These are phyloP conservation scores for Ophiostoma tasmaniense DNA, from an alignment of 2,329 filamentous ascomycete genomes.

Conservation along the genomic window DNA sequence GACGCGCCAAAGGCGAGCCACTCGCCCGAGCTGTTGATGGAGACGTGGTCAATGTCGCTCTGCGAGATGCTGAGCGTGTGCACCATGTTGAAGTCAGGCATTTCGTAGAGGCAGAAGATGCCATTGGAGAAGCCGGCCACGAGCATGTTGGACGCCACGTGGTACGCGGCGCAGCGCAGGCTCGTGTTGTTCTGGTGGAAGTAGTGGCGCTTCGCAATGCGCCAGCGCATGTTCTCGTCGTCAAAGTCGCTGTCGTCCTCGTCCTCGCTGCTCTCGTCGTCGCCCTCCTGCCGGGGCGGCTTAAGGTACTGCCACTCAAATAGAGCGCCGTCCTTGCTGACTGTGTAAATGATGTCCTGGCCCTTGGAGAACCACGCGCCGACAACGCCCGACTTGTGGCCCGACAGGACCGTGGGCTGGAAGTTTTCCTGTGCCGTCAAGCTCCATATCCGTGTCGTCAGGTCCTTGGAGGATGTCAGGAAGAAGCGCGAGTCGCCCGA, in stretches of 20 bases:
- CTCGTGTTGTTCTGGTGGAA: slow-evolving; percentile 87
- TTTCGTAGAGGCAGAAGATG: slow-evolving; percentile 85
- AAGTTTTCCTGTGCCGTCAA: slow-evolving; percentile 80
- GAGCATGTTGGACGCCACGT: slow-evolving; percentile 79
- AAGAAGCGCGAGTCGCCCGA: slow-evolving; percentile 95
- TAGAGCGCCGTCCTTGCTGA: slow-evolving; percentile 94
- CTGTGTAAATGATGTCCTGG: slow-evolving; percentile 91
- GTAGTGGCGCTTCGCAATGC: slow-evolving; percentile 83
- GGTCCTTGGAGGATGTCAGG: slow-evolving; percentile 80
- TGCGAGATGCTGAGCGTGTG: slow-evolving; percentile 91
- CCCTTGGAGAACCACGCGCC: slow-evolving; percentile 96
- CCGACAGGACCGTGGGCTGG: slow-evolving; percentile 77
- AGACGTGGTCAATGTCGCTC: slow-evolving; percentile 90
- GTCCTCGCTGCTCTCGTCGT: slow-evolving; percentile 37
- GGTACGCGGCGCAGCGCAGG: slow-evolving; percentile 84
- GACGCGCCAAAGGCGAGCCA: slow-evolving; percentile 97
- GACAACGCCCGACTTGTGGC: slow-evolving; percentile 81
- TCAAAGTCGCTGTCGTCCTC: slow-evolving; percentile 54
- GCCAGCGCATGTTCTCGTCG: slow-evolving; percentile 67
- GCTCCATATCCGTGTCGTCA: slow-evolving; percentile 94
- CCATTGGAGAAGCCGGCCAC: slow-evolving; percentile 95
- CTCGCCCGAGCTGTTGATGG: slow-evolving; percentile 88
- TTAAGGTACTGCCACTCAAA: slow-evolving; percentile 84
- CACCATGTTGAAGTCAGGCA: slow-evolving; percentile 92
- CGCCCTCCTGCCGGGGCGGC: slow-evolving; percentile 31